phyloP scores from a whole-genome alignment of 768 basidiomycete species.

The Mycena vitilis region DNA sequence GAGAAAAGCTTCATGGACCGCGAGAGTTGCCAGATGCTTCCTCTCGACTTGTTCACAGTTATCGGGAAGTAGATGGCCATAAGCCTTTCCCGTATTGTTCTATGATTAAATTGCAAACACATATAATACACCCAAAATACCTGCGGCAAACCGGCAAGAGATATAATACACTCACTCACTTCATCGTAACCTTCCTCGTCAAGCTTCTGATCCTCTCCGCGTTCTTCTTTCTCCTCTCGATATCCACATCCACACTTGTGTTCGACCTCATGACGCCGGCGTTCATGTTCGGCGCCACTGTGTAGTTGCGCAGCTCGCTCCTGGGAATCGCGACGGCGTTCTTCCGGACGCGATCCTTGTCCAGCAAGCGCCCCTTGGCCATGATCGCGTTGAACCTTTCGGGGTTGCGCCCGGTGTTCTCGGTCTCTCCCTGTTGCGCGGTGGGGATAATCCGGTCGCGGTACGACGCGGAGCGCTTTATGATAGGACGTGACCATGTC shows the following conservation, averaged over 20 bases:
- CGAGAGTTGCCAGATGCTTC: not conserved
- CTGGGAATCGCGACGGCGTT: constrained; percentile 89
- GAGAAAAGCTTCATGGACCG: constrained; percentile 11
- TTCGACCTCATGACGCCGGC: constrained; percentile 63
- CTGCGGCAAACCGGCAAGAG: constrained; percentile 6
- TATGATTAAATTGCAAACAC: constrained; percentile 1
- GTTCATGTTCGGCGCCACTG: constrained; percentile 76
- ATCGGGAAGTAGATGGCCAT: constrained; percentile 4
- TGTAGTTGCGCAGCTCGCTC: constrained; percentile 79
- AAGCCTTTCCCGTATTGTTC: not conserved
- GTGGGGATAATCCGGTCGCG: constrained; percentile 77
- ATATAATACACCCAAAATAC: constrained; percentile 19
- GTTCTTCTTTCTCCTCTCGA: constrained; percentile 78
- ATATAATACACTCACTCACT: constrained; percentile 25
- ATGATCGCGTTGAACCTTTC: constrained; percentile 78
- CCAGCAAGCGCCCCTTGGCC: constrained; percentile 72
- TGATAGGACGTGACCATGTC: constrained; percentile 90
- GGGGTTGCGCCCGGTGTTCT: constrained; percentile 48
- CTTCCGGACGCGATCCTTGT: constrained; percentile 76
- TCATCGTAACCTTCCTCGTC: constrained; percentile 58
- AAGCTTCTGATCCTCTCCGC: constrained; percentile 77
- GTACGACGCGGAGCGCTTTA: constrained; percentile 88
- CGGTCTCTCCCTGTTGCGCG: constrained; percentile 55
- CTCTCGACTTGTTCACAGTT: constrained; percentile 17
- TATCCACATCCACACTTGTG: constrained; percentile 76